Evolutionary conservation across 1,284 basidiomycete species (phyloP).

Genomic region (Heimioporus retisporus): DNA sequence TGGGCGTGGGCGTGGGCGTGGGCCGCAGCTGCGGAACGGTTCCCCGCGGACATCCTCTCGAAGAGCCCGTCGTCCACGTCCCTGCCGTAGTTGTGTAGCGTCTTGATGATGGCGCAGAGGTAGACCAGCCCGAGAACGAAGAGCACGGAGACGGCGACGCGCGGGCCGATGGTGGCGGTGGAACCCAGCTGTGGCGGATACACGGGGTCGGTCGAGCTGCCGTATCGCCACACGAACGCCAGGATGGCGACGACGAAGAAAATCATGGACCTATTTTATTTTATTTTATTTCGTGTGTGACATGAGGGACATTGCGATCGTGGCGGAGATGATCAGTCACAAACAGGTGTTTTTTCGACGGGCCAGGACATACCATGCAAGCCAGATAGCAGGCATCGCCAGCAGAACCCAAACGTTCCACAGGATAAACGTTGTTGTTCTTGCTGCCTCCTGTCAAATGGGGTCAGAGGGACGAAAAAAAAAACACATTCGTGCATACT

Average conservation of each 20-base stretch:
- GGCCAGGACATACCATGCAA: slow-evolving; percentile 65
- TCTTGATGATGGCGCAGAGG: slow-evolving; percentile 68
- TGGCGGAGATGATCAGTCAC: neutral
- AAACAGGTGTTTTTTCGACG: neutral
- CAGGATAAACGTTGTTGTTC: slow-evolving; percentile 69
- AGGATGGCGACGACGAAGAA: slow-evolving; percentile 76
- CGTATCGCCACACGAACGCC: slow-evolving; percentile 79
- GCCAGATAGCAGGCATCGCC: slow-evolving; percentile 79
- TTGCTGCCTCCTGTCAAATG: slow-evolving; percentile 69
- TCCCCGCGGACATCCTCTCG: neutral
- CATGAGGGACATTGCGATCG: too few relatives aligned
- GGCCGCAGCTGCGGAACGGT: neutral
- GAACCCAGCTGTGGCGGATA: slow-evolving; percentile 42
- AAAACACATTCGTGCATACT: slow-evolving; percentile 48
- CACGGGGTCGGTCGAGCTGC: slow-evolving; percentile 57
- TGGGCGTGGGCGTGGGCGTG: too few relatives aligned
- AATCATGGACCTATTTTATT: slow-evolving; percentile 69
- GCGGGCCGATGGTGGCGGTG: slow-evolving; percentile 57
- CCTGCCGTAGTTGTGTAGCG: slow-evolving; percentile 70
- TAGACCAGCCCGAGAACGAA: slow-evolving; percentile 72
- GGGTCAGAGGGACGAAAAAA: neutral
- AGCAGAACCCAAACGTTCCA: slow-evolving; percentile 89
- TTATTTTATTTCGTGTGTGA: too few relatives aligned
- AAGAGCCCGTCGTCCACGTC: neutral
- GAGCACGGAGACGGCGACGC: slow-evolving; percentile 65